These are phyloP conservation scores for Trichosphaerium sp. DNA, from an alignment of 78 protist species.

Conservation along the genomic window DNA sequence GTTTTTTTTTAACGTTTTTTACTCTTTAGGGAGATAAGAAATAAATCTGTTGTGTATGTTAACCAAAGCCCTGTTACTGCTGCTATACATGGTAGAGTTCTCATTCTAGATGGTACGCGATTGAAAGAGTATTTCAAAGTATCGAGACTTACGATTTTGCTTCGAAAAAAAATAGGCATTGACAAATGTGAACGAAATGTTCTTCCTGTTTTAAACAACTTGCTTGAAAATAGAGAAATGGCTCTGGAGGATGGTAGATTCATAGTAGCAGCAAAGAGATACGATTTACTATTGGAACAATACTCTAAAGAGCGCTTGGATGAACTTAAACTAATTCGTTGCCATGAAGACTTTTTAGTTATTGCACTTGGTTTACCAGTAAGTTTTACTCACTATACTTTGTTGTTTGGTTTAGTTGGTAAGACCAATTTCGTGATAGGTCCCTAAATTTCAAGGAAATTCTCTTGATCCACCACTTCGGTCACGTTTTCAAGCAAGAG, in stretches of 20 bases:
- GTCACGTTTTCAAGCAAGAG: slow-evolving; percentile 39
- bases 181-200: neutral
- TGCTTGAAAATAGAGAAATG: slow-evolving; percentile 61
- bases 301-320: neutral
- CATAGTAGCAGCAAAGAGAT: slow-evolving; percentile 1
- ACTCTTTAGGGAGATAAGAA: too few relatives aligned
- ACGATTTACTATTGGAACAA: neutral
- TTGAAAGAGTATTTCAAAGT: too few relatives aligned
- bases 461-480: slow-evolving; percentile 65
- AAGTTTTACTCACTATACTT: too few relatives aligned
- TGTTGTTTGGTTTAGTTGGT: too few relatives aligned
- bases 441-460: slow-evolving; percentile 20
- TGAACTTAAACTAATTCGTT: slow-evolving; percentile 2
- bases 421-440: too few relatives aligned
- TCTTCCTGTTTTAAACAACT: slow-evolving; percentile 38
- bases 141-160: too few relatives aligned
- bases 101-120: too few relatives aligned
- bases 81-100: too few relatives aligned
- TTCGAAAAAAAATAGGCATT: too few relatives aligned
- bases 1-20: too few relatives aligned
- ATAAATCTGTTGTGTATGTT: too few relatives aligned
- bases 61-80: too few relatives aligned
- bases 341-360: slow-evolving; percentile 20
- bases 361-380: slow-evolving; percentile 46
- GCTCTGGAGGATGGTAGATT: slow-evolving; percentile 32